These are phyloP conservation scores for Trichoderma asperellum DNA, from an alignment of 2,329 filamentous ascomycete genomes.

Conservation along the genomic window DNA sequence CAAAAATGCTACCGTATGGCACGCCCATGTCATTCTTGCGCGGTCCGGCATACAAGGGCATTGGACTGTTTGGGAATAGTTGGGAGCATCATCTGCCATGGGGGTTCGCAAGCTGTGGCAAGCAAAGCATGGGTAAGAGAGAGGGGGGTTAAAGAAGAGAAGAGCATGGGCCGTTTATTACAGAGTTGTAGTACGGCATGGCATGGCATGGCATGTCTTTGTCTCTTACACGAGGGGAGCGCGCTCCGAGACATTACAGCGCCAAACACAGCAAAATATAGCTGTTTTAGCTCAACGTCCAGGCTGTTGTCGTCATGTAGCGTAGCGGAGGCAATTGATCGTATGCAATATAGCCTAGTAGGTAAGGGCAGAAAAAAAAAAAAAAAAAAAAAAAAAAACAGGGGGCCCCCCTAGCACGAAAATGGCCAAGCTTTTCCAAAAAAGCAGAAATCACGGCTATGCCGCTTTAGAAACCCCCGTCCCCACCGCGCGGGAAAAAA, in stretches of 20 bases:
- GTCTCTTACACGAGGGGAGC: neutral
- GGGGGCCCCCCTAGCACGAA: neutral
- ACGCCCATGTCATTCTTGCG: neutral
- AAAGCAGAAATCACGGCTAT: neutral
- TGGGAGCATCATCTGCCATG: neutral
- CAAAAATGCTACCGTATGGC: neutral
- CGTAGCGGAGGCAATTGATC: too few species aligned
- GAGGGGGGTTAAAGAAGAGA: neutral
- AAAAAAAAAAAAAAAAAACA: neutral
- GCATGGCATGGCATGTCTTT: neutral
- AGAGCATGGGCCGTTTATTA: neutral
- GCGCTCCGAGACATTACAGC: neutral
- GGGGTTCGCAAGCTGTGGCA: neutral
- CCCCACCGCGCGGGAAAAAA: conserved; percentile 6
- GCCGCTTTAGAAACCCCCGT: neutral
- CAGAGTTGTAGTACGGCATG: neutral
- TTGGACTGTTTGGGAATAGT: conserved; percentile 10
- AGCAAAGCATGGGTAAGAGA: neutral
- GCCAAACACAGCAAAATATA: neutral
- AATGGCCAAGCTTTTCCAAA: neutral
- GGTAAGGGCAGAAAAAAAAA: too few species aligned
- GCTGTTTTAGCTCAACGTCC: neutral
- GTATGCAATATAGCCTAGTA: too few species aligned
- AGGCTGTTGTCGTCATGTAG: neutral
- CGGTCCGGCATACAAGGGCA: neutral